Conservation (phyloP, 495 filamentous ascomycete genomes). For the Endocarpon pusillum region DNA sequence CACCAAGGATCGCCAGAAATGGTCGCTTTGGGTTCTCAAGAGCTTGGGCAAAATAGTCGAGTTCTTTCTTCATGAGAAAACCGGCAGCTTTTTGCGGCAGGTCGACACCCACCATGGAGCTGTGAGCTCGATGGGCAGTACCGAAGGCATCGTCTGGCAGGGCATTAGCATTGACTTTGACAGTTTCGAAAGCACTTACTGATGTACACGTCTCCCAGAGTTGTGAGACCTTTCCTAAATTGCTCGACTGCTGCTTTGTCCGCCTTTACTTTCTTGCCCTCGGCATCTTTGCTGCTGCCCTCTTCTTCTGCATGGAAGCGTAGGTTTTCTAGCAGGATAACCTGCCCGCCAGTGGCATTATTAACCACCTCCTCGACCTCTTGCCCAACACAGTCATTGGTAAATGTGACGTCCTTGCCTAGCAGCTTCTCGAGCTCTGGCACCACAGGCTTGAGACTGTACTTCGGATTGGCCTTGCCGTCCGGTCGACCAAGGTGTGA, state of each 20-base stretch:
- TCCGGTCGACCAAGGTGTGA: constrained; percentile 95
- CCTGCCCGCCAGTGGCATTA: constrained; percentile 63
- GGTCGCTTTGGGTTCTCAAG: constrained; percentile 85
- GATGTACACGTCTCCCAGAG: constrained; percentile 89
- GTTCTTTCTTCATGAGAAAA: constrained; percentile 99
- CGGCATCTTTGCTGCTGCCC: constrained; percentile 75
- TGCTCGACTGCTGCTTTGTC: constrained; percentile 80
- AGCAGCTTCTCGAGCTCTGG: constrained; percentile 84
- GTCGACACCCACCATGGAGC: constrained; percentile 94
- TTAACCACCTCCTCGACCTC: constrained; percentile 80
- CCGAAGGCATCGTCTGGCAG: constrained; percentile 86
- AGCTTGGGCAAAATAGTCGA: constrained; percentile 97
- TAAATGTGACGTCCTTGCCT: constrained; percentile 65
- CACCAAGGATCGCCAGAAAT: constrained; percentile 96
- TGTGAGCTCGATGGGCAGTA: constrained; percentile 94
- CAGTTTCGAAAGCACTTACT: constrained; percentile 39
- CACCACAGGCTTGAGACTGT: constrained; percentile 82
- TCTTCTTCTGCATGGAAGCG: constrained; percentile 97
- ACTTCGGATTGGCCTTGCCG: constrained; percentile 77
- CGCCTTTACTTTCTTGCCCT: constrained; percentile 96
- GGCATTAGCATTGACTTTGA: constrained; percentile 10
- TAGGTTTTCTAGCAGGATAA: constrained; percentile 91
- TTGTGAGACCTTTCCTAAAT: constrained; percentile 90
- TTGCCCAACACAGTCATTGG: constrained; percentile 77
- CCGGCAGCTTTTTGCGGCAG: constrained; percentile 91